Base-by-base conservation (phyloP, 2,329 filamentous ascomycete species). In the Alternaria ethzedia region DNA sequence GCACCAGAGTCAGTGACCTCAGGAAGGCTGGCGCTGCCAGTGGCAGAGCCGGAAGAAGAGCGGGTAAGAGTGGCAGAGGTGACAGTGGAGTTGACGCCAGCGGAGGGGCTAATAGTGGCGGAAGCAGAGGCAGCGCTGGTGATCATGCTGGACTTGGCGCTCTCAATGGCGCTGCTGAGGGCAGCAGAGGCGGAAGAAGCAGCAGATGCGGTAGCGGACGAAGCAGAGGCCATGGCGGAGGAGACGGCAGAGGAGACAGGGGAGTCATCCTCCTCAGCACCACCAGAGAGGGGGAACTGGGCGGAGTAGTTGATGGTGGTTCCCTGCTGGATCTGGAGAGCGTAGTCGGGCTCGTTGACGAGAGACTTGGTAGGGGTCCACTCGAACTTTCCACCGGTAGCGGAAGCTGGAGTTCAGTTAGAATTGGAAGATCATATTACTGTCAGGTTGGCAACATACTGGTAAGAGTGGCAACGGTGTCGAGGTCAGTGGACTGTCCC, bases 321-420 rank as follows among this genome's bases (percentile, higher is more conserved):
- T 62, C 81, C 84, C 73, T 89, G 87, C 13, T 71, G 75, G 78
- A 90, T 88, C 75, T 88, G 78, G 61, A 90, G 83, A 58, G 88
- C 87, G 72, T 89, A 90, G 79, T 87, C 81, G 41, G 75, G 63
- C 59, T 78, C 83, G 65, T 82, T 76, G 47, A 76, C 70, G 26
- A 88, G 79, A 43, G 71, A 75, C 23, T 71, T 74, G 43, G 78
- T 74, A 6, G 85, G 84, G 15, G 81, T 86, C 86, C 86, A 89
- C 59, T 78, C 80, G 81, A 80, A 87, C 23, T 74, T 78, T 60
- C 84, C 84, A 54, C 81, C 82, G 52, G 77, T 81, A 23, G 82
- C 84, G 57, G 79, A 64, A 43, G 75, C 83, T 82, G 55, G 49
- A 4, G 10, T 15, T 17, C 10, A 8, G 59, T 76, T 54, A 77